Conservation (phyloP, 1,139 yeast species). For the Geotrichum histeridarum region DNA sequence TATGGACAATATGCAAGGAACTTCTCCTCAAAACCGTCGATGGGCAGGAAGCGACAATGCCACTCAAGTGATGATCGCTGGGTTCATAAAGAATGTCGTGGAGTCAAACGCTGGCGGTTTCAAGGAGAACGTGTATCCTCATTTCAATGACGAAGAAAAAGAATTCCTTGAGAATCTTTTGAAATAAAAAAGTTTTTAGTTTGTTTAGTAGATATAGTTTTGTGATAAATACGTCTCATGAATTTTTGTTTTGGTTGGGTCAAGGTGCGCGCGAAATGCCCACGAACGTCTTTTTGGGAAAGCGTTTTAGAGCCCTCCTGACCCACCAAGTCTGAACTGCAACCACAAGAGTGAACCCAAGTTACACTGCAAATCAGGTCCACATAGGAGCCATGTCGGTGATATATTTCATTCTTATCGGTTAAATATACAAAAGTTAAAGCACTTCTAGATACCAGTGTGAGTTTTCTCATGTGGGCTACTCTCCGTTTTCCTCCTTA, state of each 20-base stretch:
- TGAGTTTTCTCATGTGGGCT: neutral
- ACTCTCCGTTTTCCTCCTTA: neutral
- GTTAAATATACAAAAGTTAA: neutral
- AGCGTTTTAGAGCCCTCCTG: neutral
- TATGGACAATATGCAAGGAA: constrained; percentile 1
- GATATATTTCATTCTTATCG: neutral
- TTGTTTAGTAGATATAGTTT: neutral
- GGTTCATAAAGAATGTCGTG: constrained; percentile 63
- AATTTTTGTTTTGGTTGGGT: neutral
- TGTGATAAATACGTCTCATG: neutral
- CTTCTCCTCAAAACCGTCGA: neutral
- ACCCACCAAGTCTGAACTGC: neutral
- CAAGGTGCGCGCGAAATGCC: neutral
- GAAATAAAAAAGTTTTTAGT: neutral
- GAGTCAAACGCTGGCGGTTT: constrained; percentile 51
- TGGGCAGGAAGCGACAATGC: constrained; percentile 27
- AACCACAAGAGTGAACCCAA: neutral
- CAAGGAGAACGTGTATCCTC: constrained; percentile 34
- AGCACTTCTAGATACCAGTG: neutral
- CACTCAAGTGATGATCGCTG: constrained; percentile 44
- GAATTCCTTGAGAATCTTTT: constrained; percentile 36
- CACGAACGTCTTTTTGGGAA: constrained; percentile 4
- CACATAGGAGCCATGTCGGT: constrained; percentile 1
- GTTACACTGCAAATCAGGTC: neutral
- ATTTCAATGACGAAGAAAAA: constrained; percentile 54